Evolutionary conservation across 257 asterid species (phyloP).

Genomic region (Misopates orontium): DNA sequence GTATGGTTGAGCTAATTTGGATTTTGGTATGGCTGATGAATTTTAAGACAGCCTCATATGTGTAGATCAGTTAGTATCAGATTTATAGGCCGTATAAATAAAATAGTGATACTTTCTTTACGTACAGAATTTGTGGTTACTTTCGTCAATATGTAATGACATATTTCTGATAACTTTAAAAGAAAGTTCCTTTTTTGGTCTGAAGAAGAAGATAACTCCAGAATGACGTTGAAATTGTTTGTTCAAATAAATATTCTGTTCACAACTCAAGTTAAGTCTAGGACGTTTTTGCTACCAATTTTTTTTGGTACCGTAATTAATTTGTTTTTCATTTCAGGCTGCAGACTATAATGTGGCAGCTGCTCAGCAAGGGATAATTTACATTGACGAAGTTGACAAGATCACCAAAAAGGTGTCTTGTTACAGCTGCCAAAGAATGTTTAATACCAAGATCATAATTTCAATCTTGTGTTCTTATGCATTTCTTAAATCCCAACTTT

Average conservation of each 20-base stretch:
- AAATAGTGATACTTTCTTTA: slow-evolving; percentile 9
- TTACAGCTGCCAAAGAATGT: slow-evolving; percentile 8
- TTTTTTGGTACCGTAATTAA: neutral
- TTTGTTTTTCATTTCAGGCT: slow-evolving; percentile 48
- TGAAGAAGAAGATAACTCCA: neutral
- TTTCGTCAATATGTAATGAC: neutral
- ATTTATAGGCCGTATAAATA: neutral
- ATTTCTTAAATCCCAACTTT: slow-evolving; percentile 14
- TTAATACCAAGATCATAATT: slow-evolving; percentile 9
- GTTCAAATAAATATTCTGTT: slow-evolving; percentile 1
- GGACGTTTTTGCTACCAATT: neutral
- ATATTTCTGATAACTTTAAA: neutral
- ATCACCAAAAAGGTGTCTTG: slow-evolving; percentile 82
- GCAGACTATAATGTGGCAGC: slow-evolving; percentile 95
- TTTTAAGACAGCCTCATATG: neutral
- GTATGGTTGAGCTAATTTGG: neutral
- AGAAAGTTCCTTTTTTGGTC: neutral
- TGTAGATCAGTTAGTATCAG: neutral
- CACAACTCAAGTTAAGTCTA: neutral
- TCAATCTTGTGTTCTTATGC: neutral
- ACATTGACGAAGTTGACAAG: slow-evolving; percentile 98
- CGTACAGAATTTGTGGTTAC: neutral
- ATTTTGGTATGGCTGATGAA: neutral
- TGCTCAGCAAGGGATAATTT: slow-evolving; percentile 98
- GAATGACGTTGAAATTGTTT: neutral